These are phyloP conservation scores for Mrakia hoshinonis DNA, from an alignment of 768 basidiomycete genomes.

Conservation along the genomic window DNA sequence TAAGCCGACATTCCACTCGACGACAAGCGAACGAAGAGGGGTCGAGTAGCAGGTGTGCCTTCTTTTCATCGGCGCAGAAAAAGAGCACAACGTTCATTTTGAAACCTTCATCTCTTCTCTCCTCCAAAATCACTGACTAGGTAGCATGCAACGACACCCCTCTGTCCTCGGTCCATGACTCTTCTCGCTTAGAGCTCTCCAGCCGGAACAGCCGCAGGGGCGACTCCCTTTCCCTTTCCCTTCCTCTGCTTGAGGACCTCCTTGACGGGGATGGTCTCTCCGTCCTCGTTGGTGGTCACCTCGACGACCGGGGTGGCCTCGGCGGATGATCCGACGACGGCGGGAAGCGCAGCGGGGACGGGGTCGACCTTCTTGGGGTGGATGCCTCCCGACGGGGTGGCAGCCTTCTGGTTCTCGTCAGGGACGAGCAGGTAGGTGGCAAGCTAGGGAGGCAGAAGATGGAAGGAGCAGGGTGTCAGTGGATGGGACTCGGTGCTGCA, in stretches of 20 bases:
- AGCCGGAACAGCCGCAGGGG: too few species aligned
- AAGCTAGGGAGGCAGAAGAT: background rate
- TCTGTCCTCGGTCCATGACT: too few species aligned
- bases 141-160: too few species aligned
- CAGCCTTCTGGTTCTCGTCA: background rate
- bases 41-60: too few species aligned
- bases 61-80: too few species aligned
- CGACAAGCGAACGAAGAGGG: too few species aligned
- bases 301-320: background rate
- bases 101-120: too few species aligned
- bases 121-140: too few species aligned
- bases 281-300: background rate
- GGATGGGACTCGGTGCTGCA: too few species aligned
- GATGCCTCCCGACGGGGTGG: background rate
- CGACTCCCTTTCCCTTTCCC: conserved; percentile 5
- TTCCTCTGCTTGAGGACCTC: conserved; percentile 4
- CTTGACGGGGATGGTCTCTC: background rate
- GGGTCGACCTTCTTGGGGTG: conserved; percentile 6
- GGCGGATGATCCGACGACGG: conserved; percentile 6
- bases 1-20: too few species aligned
- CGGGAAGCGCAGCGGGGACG: background rate
- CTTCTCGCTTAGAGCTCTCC: background rate
- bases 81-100: too few species aligned
- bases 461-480: too few species aligned
- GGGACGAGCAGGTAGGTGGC: background rate